Conservation (phyloP, 1,139 yeast genomes). For the Yamadazyma conglobata region DNA sequence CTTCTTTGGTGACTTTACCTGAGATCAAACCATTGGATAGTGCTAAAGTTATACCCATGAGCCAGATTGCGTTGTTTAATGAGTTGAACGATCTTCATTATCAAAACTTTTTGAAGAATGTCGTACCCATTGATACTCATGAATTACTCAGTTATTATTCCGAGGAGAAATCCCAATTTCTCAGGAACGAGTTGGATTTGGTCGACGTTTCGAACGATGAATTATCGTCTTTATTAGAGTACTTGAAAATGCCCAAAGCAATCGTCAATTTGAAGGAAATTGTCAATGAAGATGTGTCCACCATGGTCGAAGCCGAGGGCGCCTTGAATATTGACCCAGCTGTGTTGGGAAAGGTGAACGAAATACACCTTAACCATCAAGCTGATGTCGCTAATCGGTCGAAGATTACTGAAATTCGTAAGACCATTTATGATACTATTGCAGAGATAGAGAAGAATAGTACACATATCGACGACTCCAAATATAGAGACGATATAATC, state of each 20-base stretch:
- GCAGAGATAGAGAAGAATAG: conserved; percentile 41
- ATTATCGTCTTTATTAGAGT: conserved; percentile 72
- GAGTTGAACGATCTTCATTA: conserved; percentile 55
- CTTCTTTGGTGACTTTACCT: conserved; percentile 54
- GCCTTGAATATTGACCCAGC: conserved; percentile 15
- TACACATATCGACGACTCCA: conserved; percentile 1
- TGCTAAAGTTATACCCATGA: conserved; percentile 60
- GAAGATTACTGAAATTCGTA: conserved; percentile 27
- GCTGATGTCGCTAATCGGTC: conserved; percentile 25
- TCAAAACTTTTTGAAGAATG: conserved; percentile 62
- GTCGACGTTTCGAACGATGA: conserved; percentile 81
- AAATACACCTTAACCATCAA: conserved; percentile 22
- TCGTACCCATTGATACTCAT: conserved; percentile 83
- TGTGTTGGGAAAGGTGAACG: conserved; percentile 22
- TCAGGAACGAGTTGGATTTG: conserved; percentile 72
- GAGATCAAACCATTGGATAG: conserved; percentile 74
- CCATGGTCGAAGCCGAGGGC: conserved; percentile 6
- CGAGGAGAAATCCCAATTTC: conserved; percentile 78
- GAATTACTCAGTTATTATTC: conserved; percentile 85
- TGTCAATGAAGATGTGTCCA: conserved; percentile 11
- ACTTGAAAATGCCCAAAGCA: conserved; percentile 69
- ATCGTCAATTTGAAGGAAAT: conserved; percentile 52
- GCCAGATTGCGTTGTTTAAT: conserved; percentile 29
- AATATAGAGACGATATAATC: conserved; percentile 48
- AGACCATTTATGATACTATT: conserved; percentile 38